Evolutionary conservation across 805 yeast genomes (phyloP).

Genomic region (Naumovozyma castellii): DNA sequence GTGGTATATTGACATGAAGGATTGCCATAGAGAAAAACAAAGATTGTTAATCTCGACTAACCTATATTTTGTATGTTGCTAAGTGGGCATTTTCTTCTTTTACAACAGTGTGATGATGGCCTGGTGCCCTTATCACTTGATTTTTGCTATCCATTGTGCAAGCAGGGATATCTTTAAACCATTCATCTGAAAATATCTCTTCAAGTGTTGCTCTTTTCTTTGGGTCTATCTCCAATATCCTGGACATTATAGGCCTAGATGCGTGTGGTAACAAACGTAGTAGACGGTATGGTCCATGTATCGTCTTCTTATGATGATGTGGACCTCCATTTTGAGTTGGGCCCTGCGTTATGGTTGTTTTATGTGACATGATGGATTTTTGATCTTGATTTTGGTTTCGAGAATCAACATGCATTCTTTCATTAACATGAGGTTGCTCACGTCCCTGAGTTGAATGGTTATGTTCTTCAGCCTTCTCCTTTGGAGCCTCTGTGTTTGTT

Average conservation of each 20-base stretch:
- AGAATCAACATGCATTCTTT: neutral
- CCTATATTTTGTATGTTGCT: slow-evolving; percentile 33
- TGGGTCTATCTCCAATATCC: slow-evolving; percentile 57
- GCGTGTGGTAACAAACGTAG: slow-evolving; percentile 79
- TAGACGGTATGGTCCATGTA: slow-evolving; percentile 75
- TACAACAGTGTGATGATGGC: slow-evolving; percentile 44
- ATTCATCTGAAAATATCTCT: slow-evolving; percentile 58
- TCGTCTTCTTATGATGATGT: slow-evolving; percentile 40
- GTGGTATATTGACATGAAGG: neutral
- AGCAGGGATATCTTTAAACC: slow-evolving; percentile 54
- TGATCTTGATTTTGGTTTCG: slow-evolving; percentile 9
- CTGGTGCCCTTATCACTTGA: slow-evolving; percentile 34
- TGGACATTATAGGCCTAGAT: slow-evolving; percentile 62
- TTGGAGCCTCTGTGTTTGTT: too few relatives aligned
- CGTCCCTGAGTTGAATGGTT: neutral
- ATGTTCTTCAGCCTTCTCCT: slow-evolving; percentile 2
- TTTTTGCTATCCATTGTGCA: slow-evolving; percentile 46
- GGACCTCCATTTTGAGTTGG: slow-evolving; percentile 3
- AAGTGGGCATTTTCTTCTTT: slow-evolving; percentile 39
- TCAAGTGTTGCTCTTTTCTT: slow-evolving; percentile 52
- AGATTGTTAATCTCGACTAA: neutral
- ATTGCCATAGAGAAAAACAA: neutral
- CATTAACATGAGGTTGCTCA: neutral
- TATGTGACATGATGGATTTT: slow-evolving; percentile 13
- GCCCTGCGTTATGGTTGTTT: slow-evolving; percentile 7